Percentiles rank a stretch among this genome's conserved stretches.
Conservation (phyloP, 768 basidiomycete species). For the Infundibulicybe gibba region DNA sequence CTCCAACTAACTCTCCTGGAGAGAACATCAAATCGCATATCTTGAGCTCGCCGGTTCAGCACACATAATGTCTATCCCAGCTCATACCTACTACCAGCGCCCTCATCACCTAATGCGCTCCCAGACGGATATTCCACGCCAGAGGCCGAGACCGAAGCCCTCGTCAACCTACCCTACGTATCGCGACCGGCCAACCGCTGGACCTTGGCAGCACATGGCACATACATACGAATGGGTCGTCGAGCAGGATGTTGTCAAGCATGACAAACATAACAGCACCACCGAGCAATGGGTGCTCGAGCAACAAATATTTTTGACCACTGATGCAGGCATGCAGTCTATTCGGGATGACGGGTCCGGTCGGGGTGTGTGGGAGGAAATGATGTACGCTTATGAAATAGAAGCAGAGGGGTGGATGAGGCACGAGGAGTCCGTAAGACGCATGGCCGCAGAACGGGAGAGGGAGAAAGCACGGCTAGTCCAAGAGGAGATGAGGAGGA, state of each 20-base stretch:
- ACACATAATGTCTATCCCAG: conserved; percentile 1
- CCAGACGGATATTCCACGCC: conserved; percentile 2
- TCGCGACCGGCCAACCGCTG: too few relatives aligned
- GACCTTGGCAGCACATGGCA: conserved; percentile 39
- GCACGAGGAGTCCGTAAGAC: conserved; percentile 42
- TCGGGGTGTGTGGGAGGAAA: conserved; percentile 47
- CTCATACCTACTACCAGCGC: conserved; percentile 4
- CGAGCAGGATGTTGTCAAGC: conserved; percentile 46
- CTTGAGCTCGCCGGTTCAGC: neutral
- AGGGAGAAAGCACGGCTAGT: conserved; percentile 40
- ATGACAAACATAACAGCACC: conserved; percentile 40
- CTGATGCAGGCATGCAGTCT: conserved; percentile 12
- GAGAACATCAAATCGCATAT: neutral
- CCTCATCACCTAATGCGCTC: conserved; percentile 5
- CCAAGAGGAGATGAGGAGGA: conserved; percentile 52
- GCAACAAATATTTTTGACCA: conserved; percentile 42
- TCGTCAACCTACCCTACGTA: too few relatives aligned
- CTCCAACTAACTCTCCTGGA: too few relatives aligned
- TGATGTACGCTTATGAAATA: conserved; percentile 46
- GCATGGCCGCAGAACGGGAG: conserved; percentile 41
- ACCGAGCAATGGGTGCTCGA: conserved; percentile 66
- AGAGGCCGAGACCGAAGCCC: too few relatives aligned
- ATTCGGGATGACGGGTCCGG: conserved; percentile 11
- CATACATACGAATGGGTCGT: conserved; percentile 46
- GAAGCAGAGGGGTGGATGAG: conserved; percentile 53